A percentile compares a stretch with the other conserved stretches of the same genome.
Evolutionary conservation across 345 rosid species (phyloP).

Genomic region (Luvunga scandens): DNA sequence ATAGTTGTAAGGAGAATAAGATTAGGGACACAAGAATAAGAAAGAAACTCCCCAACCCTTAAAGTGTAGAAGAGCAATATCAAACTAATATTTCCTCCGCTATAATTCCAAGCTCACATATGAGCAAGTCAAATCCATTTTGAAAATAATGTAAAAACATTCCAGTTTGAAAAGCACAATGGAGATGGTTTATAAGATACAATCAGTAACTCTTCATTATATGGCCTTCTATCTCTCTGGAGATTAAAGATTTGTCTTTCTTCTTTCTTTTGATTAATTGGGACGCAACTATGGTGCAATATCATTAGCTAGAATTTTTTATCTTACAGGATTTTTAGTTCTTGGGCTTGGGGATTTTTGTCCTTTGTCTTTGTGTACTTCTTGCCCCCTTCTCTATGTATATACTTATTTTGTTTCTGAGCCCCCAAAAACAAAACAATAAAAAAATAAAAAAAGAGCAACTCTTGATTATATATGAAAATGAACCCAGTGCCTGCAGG

Average conservation of each 20-base stretch:
- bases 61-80: background rate
- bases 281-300: no score
- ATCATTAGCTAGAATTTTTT: no score
- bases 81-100: background rate
- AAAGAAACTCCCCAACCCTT: background rate
- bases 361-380: no score
- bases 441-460: no score
- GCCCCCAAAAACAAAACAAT: no score
- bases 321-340: no score
- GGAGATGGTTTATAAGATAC: background rate
- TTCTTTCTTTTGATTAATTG: no score
- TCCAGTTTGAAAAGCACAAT: background rate
- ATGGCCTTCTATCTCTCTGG: no score
- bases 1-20: background rate
- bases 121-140: background rate
- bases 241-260: no score
- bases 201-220: background rate
- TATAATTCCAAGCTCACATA: background rate
- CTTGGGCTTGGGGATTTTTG: no score
- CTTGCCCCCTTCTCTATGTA: no score
- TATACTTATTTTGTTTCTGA: no score
- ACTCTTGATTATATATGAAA: background rate
- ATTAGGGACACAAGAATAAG: background rate
- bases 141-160: background rate
- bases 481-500: constrained; percentile 52